A percentile compares a stretch with the other conserved stretches of the same genome.
Evolutionary conservation across 257 asterid genomes (phyloP).

Genomic region (Verbena officinalis): DNA sequence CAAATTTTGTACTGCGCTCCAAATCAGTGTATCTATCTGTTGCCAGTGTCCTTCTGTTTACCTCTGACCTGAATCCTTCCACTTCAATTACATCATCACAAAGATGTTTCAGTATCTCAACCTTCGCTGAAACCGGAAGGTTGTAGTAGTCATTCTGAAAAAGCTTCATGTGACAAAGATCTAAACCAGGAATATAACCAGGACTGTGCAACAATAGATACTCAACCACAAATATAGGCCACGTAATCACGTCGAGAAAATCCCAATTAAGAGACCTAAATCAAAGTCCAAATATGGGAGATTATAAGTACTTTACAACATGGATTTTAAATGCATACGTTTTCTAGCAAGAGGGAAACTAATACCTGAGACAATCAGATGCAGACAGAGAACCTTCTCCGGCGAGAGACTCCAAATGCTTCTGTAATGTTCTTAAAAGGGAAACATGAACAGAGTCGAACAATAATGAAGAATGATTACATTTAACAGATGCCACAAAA

Average conservation of each 20-base stretch:
- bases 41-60: conserved; percentile 62
- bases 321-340: conserved; percentile 19
- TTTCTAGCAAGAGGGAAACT: conserved; percentile 24
- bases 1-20: conserved; percentile 49
- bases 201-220: conserved; percentile 74
- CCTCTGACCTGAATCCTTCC: conserved; percentile 71
- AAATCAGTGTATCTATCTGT: conserved; percentile 57
- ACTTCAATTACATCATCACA: conserved; percentile 92
- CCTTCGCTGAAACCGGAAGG: conserved; percentile 64
- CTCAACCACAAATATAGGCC: conserved; percentile 91
- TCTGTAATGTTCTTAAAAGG: conserved; percentile 75
- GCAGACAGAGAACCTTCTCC: conserved; percentile 70
- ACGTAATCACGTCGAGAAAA: conserved; percentile 85
- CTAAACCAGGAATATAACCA: conserved; percentile 64
- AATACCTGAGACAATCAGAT: conserved; percentile 79
- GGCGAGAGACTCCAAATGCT: conserved; percentile 72
- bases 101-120: conserved; percentile 77
- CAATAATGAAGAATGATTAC: conserved; percentile 61
- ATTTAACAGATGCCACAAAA: conserved; percentile 70
- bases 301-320: conserved; percentile 28
- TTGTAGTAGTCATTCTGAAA: conserved; percentile 68
- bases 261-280: conserved; percentile 93
- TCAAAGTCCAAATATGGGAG: conserved; percentile 27
- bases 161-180: conserved; percentile 52
- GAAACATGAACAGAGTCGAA: conserved; percentile 84